phyloP scores from a whole-genome alignment of 148 eudicot species.

The Pharnaceum exiguum region DNA sequence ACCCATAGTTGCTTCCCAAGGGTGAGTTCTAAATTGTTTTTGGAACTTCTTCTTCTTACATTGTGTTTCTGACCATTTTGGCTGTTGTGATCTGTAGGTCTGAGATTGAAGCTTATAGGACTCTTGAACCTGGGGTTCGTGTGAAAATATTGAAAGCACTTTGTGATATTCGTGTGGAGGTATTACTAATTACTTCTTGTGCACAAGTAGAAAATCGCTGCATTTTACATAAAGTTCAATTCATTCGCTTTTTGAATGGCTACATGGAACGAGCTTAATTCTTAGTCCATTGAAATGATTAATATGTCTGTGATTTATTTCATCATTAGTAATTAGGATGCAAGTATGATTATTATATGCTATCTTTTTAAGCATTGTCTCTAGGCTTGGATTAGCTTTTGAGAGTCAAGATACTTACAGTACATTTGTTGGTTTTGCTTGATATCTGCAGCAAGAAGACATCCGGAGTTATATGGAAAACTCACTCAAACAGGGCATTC shows the following conservation, averaged over 20 bases:
- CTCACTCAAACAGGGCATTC: conserved; percentile 70
- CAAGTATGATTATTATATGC: no score
- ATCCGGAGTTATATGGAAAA: conserved; percentile 80
- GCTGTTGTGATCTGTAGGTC: conserved; percentile 38
- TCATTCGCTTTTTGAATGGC: no score
- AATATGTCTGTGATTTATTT: no score
- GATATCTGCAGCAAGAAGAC: conserved; percentile 94
- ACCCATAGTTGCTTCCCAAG: conserved; percentile 86
- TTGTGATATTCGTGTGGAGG: conserved; percentile 99
- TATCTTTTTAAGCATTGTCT: no score
- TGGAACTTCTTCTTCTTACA: not conserved
- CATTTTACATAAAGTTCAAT: no score
- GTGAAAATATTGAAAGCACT: conserved; percentile 83
- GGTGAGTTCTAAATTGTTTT: conserved; percentile 44
- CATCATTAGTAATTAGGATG: no score
- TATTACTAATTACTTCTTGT: no score
- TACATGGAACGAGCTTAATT: no score
- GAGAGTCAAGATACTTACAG: conserved; percentile 2
- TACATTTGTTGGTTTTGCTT: conserved; percentile 4
- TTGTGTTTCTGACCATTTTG: conserved; percentile 9
- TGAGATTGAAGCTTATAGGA: conserved; percentile 74
- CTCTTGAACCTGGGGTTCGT: conserved; percentile 82
- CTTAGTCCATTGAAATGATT: no score
- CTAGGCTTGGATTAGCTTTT: no score
- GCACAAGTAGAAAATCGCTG: no score